Base-by-base conservation (phyloP, 257 asterid species). In the Solanum chmielewskii region DNA sequence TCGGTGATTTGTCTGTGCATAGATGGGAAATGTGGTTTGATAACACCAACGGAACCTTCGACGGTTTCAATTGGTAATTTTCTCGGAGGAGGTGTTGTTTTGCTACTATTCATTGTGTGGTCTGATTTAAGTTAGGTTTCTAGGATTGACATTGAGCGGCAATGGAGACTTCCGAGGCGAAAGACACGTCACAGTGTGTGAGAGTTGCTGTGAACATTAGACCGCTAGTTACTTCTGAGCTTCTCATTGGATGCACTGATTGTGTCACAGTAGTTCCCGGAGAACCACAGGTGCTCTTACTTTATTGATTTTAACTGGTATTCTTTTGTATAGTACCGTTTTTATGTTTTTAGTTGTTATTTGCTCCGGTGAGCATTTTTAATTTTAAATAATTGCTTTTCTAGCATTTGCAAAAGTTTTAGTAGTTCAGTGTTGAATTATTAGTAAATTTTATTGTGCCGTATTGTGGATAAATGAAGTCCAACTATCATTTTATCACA, bases 221-320 rank as follows among this genome's bases (percentile, higher is more conserved):
- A 47, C 99, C 99, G 3, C 93, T 97, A 8, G 97, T 97, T 59
- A 97, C 99, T 9, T 44, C 98, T 1, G 99, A 97, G 97, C 98
- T 97, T 73, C 93, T 97, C 4, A 91, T 93, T 60, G 98, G 98
- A 18, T 97, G 98, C 84, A 95, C 99, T 0, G 99, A 97, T 83
- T 95, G 98, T 89, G 86, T 95, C 31, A 92, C 98, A 0, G 97
- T 94, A 8, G 92, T 91, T 47, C 98, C 99, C 3, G 90, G 93
- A 3, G 93, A 94, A 77, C 93, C 94, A 29, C 99, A 97, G 99
- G 99, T 97, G 41, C 83, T 47, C 9, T 15, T 82, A 20, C 86
- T 45, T n/a, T 5, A 56, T 69, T 11, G 20, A 42, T 15, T 56
- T 2, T 6, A 73, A 56, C 18, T 85, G 9, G 62, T 4, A 37